Evolutionary conservation across 2,329 filamentous ascomycete species (phyloP), one percentile per base, ranked within the genome.

Genomic region (Nemania sp.): DNA sequence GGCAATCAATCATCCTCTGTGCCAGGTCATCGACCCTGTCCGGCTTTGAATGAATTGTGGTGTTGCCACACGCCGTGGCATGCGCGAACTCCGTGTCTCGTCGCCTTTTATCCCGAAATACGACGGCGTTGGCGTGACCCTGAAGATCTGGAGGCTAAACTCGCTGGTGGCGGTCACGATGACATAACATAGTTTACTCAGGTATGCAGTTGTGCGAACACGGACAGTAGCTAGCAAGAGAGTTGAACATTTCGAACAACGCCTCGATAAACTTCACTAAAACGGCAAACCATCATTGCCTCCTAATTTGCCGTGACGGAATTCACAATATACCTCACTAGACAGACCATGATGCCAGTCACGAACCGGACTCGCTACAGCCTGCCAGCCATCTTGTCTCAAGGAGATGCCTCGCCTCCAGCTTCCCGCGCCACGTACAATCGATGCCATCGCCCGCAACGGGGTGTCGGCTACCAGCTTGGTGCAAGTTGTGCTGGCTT

Each of bases 371-470:
- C 50, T 46, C 46, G 55, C 50, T 54, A 59, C 50, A 32, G 45
- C 54, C 46, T 59, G 50, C 50, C 46, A 43, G 46, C 50, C 12
- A 57, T 51, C 48, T 55, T 63, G 59, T 60, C 63, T 64, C 46
- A 48, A 42, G 49, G 49, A 43, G 25, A 37, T 37, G 49, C 29
- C 17, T 69, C 68, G 65, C 61, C 54, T 69, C 69, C 56, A 69
- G 50, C 58, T 70, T 65, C 67, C 25, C 37, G 35, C 54, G 34
- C 54, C 45, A 50, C 17, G 59, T 50, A 61, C 59, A 46, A 65
- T 64, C 65, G 66, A 71, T 70, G 69, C 69, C 64, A 71, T 71
- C 68, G 66, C 67, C 69, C 69, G 64, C 47, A 17, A 54, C 37
- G 54, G 54, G 11, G 29, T 48, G 29, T 17, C 46, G 25, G 46